phyloP scores from a whole-genome alignment of 2,329 filamentous ascomycete species.

The Curvularia hawaiiensis region DNA sequence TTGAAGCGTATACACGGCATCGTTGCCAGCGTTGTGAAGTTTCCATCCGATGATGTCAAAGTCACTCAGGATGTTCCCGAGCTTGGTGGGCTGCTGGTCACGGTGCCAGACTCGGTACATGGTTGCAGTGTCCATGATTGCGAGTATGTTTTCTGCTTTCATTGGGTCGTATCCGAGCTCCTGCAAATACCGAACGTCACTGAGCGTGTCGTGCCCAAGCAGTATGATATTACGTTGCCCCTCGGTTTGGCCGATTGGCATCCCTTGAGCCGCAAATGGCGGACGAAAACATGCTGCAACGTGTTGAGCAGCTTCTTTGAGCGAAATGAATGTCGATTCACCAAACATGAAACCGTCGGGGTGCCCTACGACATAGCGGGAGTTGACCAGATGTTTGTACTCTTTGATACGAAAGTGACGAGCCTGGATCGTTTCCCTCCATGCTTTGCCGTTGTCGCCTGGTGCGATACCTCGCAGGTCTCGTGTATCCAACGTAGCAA shows the following conservation, averaged over 20 bases:
- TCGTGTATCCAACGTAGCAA: slow-evolving; percentile 78
- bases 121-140: slow-evolving; percentile 73
- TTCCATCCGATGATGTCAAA: slow-evolving; percentile 67
- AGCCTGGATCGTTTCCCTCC: slow-evolving; percentile 69
- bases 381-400: slow-evolving; percentile 68
- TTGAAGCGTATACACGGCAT: slow-evolving; percentile 79
- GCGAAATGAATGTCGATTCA: slow-evolving; percentile 59
- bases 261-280: slow-evolving; percentile 54
- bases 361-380: slow-evolving; percentile 71
- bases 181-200: slow-evolving; percentile 72
- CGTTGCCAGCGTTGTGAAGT: slow-evolving; percentile 88
- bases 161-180: slow-evolving; percentile 67
- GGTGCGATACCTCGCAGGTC: slow-evolving; percentile 62
- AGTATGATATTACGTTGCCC: slow-evolving; percentile 69
- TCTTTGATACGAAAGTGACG: slow-evolving; percentile 81
- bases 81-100: slow-evolving; percentile 58
- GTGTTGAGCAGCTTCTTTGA: slow-evolving; percentile 51
- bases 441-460: slow-evolving; percentile 66
- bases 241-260: slow-evolving; percentile 19
- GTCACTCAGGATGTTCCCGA: slow-evolving; percentile 66
- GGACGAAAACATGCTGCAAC: slow-evolving; percentile 62
- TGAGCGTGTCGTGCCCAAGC: slow-evolving; percentile 74
- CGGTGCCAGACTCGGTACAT: slow-evolving; percentile 70
- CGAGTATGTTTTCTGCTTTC: slow-evolving; percentile 61
- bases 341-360: slow-evolving; percentile 78